These are phyloP conservation scores for Danielozyma ontarioensis DNA, from an alignment of 805 yeast species.

Conservation along the genomic window DNA sequence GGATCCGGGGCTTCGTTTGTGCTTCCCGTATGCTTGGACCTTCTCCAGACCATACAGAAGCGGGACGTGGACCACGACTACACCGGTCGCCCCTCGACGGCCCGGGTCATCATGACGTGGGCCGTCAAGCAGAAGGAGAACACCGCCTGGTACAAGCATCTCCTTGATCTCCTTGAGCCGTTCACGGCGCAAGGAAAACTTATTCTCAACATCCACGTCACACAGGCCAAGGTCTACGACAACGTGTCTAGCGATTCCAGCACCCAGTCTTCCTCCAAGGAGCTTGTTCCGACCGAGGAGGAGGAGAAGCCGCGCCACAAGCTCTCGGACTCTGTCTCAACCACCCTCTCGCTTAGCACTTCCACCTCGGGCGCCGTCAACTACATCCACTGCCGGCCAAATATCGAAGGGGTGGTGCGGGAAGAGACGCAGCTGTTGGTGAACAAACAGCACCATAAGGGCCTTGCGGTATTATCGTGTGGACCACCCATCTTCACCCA, in stretches of 20 bases:
- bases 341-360: not conserved
- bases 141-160: constrained; percentile 32
- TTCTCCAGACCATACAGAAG: constrained; percentile 22
- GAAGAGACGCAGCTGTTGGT: constrained; percentile 9
- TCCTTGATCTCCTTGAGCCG: constrained; percentile 23
- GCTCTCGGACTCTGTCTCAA: not conserved
- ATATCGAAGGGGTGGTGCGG: constrained; percentile 10
- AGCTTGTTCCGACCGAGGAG: too few species aligned
- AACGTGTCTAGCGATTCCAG: not conserved
- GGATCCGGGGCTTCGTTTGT: constrained; percentile 46
- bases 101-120: constrained; percentile 30
- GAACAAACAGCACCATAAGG: constrained; percentile 11
- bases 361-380: not conserved
- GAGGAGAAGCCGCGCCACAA: too few species aligned
- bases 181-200: constrained; percentile 17
- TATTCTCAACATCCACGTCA: constrained; percentile 22
- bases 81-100: constrained; percentile 24
- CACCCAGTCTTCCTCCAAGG: not conserved
- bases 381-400: constrained; percentile 14
- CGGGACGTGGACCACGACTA: constrained; percentile 23
- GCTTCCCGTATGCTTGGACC: constrained; percentile 41
- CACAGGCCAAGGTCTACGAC: constrained; percentile 15
- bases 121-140: constrained; percentile 19
- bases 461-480: constrained; percentile 37
- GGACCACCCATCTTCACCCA: constrained; percentile 33